Conservation (phyloP, 1,284 basidiomycete species). For the Ceratobasidium sp. region DNA sequence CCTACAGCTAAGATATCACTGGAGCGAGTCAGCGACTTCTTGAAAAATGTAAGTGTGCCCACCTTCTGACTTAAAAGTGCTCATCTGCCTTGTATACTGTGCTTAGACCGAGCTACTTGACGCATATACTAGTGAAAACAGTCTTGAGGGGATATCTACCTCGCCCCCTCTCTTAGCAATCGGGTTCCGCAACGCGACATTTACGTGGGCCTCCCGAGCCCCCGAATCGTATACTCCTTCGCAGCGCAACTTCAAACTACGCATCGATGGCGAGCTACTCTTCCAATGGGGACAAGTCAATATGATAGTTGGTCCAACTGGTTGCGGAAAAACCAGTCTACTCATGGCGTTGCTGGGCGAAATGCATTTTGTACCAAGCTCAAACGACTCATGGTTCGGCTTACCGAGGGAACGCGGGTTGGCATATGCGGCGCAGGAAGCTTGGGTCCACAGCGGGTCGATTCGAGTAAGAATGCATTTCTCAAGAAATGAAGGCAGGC, state of each 20-base stretch:
- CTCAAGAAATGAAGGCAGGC: no score
- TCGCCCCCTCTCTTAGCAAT: conserved; percentile 55
- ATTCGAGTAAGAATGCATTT: conserved; percentile 58
- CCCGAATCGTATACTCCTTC: conserved; percentile 47
- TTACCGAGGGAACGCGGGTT: conserved; percentile 75
- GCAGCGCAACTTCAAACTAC: conserved; percentile 61
- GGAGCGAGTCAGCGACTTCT: conserved; percentile 49
- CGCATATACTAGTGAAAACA: conserved; percentile 58
- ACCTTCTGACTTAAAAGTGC: background rate
- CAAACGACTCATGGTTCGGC: conserved; percentile 71
- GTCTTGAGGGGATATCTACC: conserved; percentile 53
- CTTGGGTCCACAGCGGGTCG: conserved; percentile 75
- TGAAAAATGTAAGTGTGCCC: conserved; percentile 33
- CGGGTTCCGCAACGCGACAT: conserved; percentile 63
- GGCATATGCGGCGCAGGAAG: conserved; percentile 81
- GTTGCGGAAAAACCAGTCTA: conserved; percentile 63
- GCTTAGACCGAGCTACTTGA: conserved; percentile 70
- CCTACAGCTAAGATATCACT: conserved; percentile 19
- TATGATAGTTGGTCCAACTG: conserved; percentile 72
- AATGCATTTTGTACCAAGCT: conserved; percentile 66
- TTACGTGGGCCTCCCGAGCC: conserved; percentile 61
- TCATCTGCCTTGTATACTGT: background rate
- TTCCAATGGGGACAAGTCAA: conserved; percentile 72
- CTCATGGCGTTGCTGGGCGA: conserved; percentile 67
- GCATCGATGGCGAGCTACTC: conserved; percentile 64